Conservation (phyloP, 441 rosid species). For the Pelargonium citronellum region DNA sequence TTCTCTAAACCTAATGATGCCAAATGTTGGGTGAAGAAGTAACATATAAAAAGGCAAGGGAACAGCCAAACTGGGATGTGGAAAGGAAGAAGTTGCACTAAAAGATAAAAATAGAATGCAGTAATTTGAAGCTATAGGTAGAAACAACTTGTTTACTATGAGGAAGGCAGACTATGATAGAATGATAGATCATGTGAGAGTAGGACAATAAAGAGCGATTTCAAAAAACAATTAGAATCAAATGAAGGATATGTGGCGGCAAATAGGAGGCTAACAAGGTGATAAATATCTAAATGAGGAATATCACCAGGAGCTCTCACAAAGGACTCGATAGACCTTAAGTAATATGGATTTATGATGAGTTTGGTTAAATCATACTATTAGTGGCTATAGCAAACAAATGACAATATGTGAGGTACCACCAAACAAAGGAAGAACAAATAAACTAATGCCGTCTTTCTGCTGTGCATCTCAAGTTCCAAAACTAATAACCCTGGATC, state of each 20-base stretch:
- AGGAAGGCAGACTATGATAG: background rate
- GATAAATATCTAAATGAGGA: background rate
- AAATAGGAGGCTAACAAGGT: background rate
- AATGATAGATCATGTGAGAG: background rate
- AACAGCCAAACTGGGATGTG: conserved; percentile 6
- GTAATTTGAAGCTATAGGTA: background rate
- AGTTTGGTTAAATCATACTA: too few relatives aligned
- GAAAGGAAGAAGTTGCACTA: background rate
- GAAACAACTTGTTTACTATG: background rate
- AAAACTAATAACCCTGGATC: background rate
- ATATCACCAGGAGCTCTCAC: background rate
- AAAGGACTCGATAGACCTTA: background rate
- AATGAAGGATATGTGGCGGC: background rate
- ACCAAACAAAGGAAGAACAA: background rate
- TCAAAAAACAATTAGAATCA: background rate
- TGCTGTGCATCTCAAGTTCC: background rate
- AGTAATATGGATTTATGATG: too few relatives aligned
- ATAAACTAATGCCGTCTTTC: background rate
- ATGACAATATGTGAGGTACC: background rate
- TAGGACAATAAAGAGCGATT: background rate
- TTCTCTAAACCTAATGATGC: background rate
- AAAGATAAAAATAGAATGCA: background rate
- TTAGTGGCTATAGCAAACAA: too few relatives aligned
- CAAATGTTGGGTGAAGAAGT: background rate
- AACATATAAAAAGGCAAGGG: background rate